Conservation (phyloP, 352 stramenopile species). For the Pseudoperonospora humuli region DNA sequence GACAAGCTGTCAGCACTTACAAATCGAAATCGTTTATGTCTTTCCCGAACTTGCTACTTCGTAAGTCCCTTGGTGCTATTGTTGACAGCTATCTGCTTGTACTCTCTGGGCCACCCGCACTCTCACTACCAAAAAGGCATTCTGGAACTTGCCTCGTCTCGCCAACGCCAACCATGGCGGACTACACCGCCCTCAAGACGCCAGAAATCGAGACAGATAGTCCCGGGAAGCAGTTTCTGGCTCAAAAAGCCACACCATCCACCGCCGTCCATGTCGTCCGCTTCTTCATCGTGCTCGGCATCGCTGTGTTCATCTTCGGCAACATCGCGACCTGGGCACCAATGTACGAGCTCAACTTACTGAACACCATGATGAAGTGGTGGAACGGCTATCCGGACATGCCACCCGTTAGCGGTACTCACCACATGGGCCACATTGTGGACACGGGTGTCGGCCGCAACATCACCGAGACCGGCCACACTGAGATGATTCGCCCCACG, state of each 20-base stretch:
- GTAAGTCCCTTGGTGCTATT: too few relatives aligned
- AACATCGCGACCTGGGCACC: slow-evolving; percentile 54
- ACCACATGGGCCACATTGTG: slow-evolving; percentile 33
- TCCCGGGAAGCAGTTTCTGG: neutral
- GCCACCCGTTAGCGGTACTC: slow-evolving; percentile 11
- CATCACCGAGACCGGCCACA: slow-evolving; percentile 48
- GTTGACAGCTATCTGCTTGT: too few relatives aligned
- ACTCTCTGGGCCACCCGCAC: too few relatives aligned
- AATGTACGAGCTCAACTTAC: slow-evolving; percentile 40
- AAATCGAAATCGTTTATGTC: too few relatives aligned
- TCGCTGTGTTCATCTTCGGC: slow-evolving; percentile 46
- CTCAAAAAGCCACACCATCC: slow-evolving; percentile 3
- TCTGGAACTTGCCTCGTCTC: slow-evolving; percentile 10
- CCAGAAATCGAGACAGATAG: slow-evolving; percentile 15
- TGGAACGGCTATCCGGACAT: slow-evolving; percentile 51
- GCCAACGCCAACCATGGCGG: slow-evolving; percentile 14
- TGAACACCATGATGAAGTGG: slow-evolving; percentile 47
- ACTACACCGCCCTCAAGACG: slow-evolving; percentile 27
- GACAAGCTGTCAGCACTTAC: too few relatives aligned
- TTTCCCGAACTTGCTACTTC: too few relatives aligned
- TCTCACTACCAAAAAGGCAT: too few relatives aligned
- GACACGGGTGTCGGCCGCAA: slow-evolving; percentile 44
- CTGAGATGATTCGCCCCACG: slow-evolving; percentile 56
- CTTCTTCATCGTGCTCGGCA: slow-evolving; percentile 26
- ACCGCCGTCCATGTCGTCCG: slow-evolving; percentile 22